Percentiles rank a stretch among this genome's conserved stretches.
Conservation (phyloP, 106 monocot species). For the Platanthera guangdongensis region DNA sequence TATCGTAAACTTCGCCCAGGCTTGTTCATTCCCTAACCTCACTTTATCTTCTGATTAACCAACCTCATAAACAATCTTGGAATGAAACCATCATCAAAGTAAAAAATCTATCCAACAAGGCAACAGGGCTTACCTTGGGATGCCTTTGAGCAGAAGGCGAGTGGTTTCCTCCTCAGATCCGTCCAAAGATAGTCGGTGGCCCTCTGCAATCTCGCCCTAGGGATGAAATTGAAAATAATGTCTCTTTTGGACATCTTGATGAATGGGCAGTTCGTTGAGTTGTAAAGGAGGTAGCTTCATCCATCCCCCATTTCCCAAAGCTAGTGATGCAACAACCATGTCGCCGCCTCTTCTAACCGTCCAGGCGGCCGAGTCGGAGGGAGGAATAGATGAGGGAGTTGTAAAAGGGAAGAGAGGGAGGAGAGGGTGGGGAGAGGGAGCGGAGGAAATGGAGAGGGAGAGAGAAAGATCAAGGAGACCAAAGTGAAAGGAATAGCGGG, state of each 20-base stretch:
- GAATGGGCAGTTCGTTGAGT: no score
- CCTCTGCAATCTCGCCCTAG: constrained; percentile 11
- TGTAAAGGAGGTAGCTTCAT: no score
- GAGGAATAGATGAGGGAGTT: no score
- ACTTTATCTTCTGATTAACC: background rate
- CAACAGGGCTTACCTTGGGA: constrained; percentile 8
- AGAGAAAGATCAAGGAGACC: no score
- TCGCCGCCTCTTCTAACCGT: no score
- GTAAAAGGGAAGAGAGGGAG: no score
- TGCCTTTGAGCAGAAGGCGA: background rate
- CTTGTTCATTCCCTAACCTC: background rate
- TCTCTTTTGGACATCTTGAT: constrained; percentile 18
- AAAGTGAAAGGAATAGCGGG: no score
- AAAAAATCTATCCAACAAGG: background rate
- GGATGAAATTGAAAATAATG: constrained; percentile 16
- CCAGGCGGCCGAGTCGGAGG: no score
- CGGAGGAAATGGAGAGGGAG: no score
- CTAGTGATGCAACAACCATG: no score
- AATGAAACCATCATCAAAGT: background rate
- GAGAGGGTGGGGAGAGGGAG: no score
- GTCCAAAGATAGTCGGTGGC: constrained; percentile 38
- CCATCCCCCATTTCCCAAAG: no score
- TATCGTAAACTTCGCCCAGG: background rate
- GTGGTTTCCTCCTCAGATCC: constrained; percentile 17
- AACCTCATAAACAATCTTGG: background rate